Percentiles rank a stretch among this genome's conserved stretches.
Conservation (phyloP, 768 basidiomycete genomes). For the Russula compacta region DNA sequence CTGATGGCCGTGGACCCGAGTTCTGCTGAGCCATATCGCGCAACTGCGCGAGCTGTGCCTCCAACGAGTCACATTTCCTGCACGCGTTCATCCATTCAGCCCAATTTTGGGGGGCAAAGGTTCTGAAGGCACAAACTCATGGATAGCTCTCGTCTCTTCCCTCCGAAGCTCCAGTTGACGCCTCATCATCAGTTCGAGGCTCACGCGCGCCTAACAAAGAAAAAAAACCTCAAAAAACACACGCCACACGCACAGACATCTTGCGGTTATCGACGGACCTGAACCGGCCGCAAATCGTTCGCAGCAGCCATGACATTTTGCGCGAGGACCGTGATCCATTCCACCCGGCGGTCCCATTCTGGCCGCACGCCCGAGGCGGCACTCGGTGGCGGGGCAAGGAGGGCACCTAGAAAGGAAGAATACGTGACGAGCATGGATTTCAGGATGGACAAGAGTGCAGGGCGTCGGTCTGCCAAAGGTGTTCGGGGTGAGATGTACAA, state of each 20-base stretch:
- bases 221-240: background rate
- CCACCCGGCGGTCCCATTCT: slow-evolving; percentile 66
- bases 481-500: background rate
- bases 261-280: slow-evolving; percentile 36
- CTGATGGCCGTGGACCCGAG: slow-evolving; percentile 5
- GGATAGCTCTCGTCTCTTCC: slow-evolving; percentile 62
- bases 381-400: slow-evolving; percentile 56
- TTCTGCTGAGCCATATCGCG: slow-evolving; percentile 24
- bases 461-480: slow-evolving; percentile 55
- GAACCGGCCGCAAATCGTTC: slow-evolving; percentile 83
- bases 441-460: slow-evolving; percentile 61
- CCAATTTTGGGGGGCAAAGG: background rate
- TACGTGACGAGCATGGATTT: slow-evolving; percentile 75
- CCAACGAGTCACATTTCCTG: slow-evolving; percentile 69
- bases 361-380: slow-evolving; percentile 37
- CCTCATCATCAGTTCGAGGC: slow-evolving; percentile 75
- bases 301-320: slow-evolving; percentile 88
- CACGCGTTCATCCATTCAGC: background rate
- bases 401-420: slow-evolving; percentile 59
- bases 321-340: slow-evolving; percentile 73
- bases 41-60: slow-evolving; percentile 51
- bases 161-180: slow-evolving; percentile 64
- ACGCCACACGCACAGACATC: background rate
- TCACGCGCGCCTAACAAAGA: slow-evolving; percentile 62
- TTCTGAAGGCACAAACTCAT: slow-evolving; percentile 54